A percentile compares a stretch with the other conserved stretches of the same genome.
Evolutionary conservation across 148 eudicot genomes (phyloP).

Genomic region (Persicaria tinctoria): DNA sequence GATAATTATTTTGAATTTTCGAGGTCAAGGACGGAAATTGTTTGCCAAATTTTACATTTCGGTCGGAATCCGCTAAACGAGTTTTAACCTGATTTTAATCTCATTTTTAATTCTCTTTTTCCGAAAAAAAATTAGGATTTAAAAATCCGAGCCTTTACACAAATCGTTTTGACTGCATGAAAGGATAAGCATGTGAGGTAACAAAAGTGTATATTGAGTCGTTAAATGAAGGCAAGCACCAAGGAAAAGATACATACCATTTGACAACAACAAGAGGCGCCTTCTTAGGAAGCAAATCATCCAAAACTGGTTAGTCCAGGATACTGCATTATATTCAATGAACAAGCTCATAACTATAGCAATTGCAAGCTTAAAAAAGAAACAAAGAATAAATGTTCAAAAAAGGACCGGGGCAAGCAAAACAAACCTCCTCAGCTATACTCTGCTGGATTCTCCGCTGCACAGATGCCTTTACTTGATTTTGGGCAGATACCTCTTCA

Average conservation of each 20-base stretch:
- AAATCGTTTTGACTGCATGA: conserved; percentile 82
- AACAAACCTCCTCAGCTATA: conserved; percentile 81
- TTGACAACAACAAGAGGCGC: conserved; percentile 88
- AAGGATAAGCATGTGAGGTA: not conserved
- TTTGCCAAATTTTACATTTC: too few species aligned
- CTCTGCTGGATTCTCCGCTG: conserved; percentile 85
- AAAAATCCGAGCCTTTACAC: not conserved
- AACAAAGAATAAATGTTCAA: not conserved
- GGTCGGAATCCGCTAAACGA: too few species aligned
- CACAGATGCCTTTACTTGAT: conserved; percentile 98
- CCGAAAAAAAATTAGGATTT: too few species aligned
- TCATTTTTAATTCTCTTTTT: too few species aligned
- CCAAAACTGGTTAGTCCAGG: conserved; percentile 94
- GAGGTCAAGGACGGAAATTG: too few species aligned
- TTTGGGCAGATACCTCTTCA: conserved; percentile 95
- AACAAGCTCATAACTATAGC: not conserved
- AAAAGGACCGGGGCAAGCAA: conserved; percentile 5
- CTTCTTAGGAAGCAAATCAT: conserved; percentile 92
- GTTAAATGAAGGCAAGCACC: not conserved
- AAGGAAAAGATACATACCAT: conserved; percentile 43
- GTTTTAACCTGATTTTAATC: too few species aligned
- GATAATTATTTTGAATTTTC: too few species aligned
- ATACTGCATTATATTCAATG: conserved; percentile 48
- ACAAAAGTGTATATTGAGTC: not conserved
- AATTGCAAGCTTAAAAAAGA: not conserved